phyloP scores from a whole-genome alignment of 2,329 filamentous ascomycete species.

The Aspergillus amoenus region DNA sequence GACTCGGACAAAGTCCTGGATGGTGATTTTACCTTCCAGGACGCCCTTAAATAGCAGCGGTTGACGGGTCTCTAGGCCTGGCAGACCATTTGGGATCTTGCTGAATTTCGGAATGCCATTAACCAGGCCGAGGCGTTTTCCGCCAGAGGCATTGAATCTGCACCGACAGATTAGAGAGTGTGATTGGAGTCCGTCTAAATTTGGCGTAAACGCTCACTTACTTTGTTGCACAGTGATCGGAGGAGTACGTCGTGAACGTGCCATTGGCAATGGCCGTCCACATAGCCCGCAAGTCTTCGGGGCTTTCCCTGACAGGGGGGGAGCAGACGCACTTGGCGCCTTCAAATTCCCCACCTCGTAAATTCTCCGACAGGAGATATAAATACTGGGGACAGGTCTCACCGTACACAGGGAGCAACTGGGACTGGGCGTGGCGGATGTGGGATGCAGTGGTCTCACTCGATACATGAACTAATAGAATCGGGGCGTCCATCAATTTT shows the following conservation, averaged over 20 bases:
- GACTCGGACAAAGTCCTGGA: conserved; percentile 44
- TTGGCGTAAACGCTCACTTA: too few relatives aligned
- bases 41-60: conserved; percentile 33
- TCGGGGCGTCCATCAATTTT: conserved; percentile 50
- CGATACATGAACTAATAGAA: conserved; percentile 53
- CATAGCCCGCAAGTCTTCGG: conserved; percentile 51
- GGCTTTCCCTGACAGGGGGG: conserved; percentile 50
- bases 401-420: conserved; percentile 53
- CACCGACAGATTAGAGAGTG: conserved; percentile 25
- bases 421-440: conserved; percentile 1
- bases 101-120: conserved; percentile 29
- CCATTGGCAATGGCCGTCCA: conserved; percentile 54
- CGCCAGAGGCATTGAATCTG: too few relatives aligned
- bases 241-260: conserved; percentile 54
- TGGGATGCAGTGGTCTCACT: background rate
- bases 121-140: too few relatives aligned
- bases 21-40: conserved; percentile 23
- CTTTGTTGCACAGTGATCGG: conserved; percentile 2
- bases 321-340: conserved; percentile 58
- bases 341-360: conserved; percentile 41
- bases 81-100: conserved; percentile 46
- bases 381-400: conserved; percentile 62
- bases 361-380: conserved; percentile 48
- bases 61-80: conserved; percentile 45
- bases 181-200: too few relatives aligned